Conservation (phyloP, 306 rosid genomes). For the Arachis hypogaea region DNA sequence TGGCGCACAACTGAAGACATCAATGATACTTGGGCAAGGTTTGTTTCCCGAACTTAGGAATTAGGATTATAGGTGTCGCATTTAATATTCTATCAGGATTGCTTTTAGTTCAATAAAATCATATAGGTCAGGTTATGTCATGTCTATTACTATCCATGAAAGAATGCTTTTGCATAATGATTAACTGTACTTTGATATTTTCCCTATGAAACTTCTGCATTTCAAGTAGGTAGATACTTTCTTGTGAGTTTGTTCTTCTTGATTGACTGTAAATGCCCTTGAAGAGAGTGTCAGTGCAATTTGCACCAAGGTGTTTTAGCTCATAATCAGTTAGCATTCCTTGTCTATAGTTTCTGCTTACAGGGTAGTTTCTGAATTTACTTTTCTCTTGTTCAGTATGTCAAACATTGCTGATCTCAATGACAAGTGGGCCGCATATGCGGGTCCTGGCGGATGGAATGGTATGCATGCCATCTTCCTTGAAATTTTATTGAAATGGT, state of each 20-base stretch:
- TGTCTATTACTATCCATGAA: background rate
- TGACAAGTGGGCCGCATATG: conserved; percentile 95
- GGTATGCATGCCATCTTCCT: conserved; percentile 55
- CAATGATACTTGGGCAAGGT: conserved; percentile 97
- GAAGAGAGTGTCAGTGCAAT: background rate
- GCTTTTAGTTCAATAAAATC: conserved; percentile 24
- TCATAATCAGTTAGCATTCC: conserved; percentile 16
- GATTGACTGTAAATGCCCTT: background rate
- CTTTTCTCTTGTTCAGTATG: conserved; percentile 66
- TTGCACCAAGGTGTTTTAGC: background rate
- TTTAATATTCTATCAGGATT: conserved; percentile 25
- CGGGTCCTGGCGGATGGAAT: conserved; percentile 99
- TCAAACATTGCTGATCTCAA: conserved; percentile 88
- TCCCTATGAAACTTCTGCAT: conserved; percentile 4
- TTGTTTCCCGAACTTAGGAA: conserved; percentile 40
- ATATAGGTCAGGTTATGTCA: background rate
- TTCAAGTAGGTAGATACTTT: background rate
- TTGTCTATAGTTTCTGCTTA: conserved; percentile 26
- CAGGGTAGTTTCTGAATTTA: conserved; percentile 35
- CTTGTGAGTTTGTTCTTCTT: background rate
- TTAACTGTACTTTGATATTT: background rate
- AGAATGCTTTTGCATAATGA: conserved; percentile 4
- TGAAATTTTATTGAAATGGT: conserved; percentile 26
- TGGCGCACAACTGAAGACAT: conserved; percentile 98
- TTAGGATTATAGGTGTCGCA: conserved; percentile 17